Evolutionary conservation across 306 rosid genomes (phyloP), one percentile per base, ranked within the genome.

Genomic region (Cicer bijugum): DNA sequence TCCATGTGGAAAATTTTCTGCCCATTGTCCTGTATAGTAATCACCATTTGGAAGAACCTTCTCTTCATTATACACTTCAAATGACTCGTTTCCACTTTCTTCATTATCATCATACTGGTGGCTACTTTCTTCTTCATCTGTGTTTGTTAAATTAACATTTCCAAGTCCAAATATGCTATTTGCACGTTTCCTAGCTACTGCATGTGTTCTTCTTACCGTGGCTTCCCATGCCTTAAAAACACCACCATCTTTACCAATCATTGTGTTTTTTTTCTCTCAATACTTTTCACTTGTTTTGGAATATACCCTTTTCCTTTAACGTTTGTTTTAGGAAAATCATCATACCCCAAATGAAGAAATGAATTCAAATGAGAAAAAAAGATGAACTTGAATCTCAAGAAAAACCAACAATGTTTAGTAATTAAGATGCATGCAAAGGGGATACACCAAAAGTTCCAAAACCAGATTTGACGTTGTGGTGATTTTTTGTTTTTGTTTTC

Each of bases 211-310:
- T 45, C 93, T 87, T 64, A 93, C 68, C 1, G 98, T 93, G 38
- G 93, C 93, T 76, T 93, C 97, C 98, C 98, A 93, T 78, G 92
- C 98, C 94, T 88, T 93, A 65, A 86, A 39, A 48, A 93, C 94
- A 9, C 89, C 89, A 37, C 90, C 86, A 0, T 89, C 96, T 83
- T 72, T 86, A 70, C 86, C 76, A 20, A 84, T 89, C 97, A 91
- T 92, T 46, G 75, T 75, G 74, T 3, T 23, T 52, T 42, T 35
- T 3, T 10, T 40, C n/a, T 45, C 42, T 57, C 9, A 62, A 62
- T 35, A 12, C 37, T 35, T 45, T 8, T 82, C 9, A 12, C 52
- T 59, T 33, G 77, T 73, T 43, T 70, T 40, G 65, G 48, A 28
- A 55, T 62, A 28, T 62, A 28, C 65, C 38, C 56, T 28, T 71